phyloP scores from a whole-genome alignment of 1,284 basidiomycete genomes.

The Naganishia sp. region DNA sequence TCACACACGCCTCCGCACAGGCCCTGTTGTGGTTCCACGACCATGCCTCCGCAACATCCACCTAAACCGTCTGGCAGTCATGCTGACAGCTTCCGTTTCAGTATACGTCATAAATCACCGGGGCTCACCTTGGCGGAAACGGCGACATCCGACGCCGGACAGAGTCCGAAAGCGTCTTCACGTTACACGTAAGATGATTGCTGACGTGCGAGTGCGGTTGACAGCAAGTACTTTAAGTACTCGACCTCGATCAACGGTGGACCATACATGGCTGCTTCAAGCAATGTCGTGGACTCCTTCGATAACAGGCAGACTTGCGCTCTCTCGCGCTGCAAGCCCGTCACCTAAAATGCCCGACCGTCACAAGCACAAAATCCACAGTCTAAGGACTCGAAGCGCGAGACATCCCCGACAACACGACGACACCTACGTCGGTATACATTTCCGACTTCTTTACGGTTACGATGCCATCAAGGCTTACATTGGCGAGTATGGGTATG shows the following conservation, averaged over 20 bases:
- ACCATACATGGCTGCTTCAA: not conserved
- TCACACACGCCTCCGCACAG: no score
- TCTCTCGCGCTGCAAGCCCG: not conserved
- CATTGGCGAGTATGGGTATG: conserved; percentile 18
- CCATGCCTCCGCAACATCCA: no score
- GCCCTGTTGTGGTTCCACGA: no score
- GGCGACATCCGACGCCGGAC: no score
- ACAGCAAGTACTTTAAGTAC: not conserved
- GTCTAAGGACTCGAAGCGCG: conserved; percentile 10
- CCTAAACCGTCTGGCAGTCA: no score
- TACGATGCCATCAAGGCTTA: conserved; percentile 25
- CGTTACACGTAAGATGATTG: not conserved
- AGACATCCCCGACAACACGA: conserved; percentile 19
- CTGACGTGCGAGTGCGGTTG: not conserved
- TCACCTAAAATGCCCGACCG: conserved; percentile 1
- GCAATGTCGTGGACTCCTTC: not conserved
- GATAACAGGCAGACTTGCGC: not conserved
- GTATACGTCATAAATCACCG: no score
- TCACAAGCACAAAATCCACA: conserved; percentile 17
- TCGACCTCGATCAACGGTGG: not conserved
- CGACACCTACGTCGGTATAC: conserved; percentile 24
- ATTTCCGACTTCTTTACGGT: conserved; percentile 14
- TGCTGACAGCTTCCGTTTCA: no score
- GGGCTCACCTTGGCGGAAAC: no score
- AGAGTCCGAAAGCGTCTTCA: not conserved